Evolutionary conservation across 192 early-diverging fungal species (phyloP), one percentile per base, ranked within the genome.

Genomic region (Mortierella antarctica): DNA sequence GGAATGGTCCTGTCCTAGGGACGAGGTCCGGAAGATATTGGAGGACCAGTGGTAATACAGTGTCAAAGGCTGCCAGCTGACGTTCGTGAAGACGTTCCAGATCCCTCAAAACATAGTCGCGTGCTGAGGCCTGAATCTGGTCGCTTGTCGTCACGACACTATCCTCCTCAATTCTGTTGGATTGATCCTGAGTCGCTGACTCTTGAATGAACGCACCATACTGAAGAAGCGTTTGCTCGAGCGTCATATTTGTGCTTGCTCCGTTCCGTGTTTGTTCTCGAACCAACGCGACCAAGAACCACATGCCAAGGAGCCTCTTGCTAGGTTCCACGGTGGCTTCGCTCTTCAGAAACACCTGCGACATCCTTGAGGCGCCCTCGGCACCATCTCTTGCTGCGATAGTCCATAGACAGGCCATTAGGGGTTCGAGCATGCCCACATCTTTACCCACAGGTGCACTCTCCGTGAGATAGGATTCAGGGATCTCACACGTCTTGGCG

Each of bases 21-120:
- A 86, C 68, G 5, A 64, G 56, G 2, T 52, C 57, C 0, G 89
- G 83, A 18, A 89, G 82, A 1, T 85, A 82, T 2, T 65, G 47
- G 42, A 84, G 86, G 0, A 86, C 67, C 0, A 63, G 15, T 0
- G 86, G 84, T 39, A 88, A 47, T 0, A 83, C 47, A 0, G 59
- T 18, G 45, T 89, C 88, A 57, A 89, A 91, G 11, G 82, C 56
- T 6, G 46, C 45, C 0, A 67, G 69, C 17, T 85, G 88, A 45
- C 70, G 77, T 56, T 88, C 87, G 61, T 89, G 88, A 45, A 91
- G 70, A 0, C 59, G 40, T 15, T 74, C 40, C 55, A 87, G 53
- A 52, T 88, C 87, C 2, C 82, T 66, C 2, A 81, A 67, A n/a
- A 90, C 62, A 12, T 83, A 83, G 5, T 83, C 68, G 14, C 69